Conservation (phyloP, 257 asterid genomes). For the Knoxia roxburghii region DNA sequence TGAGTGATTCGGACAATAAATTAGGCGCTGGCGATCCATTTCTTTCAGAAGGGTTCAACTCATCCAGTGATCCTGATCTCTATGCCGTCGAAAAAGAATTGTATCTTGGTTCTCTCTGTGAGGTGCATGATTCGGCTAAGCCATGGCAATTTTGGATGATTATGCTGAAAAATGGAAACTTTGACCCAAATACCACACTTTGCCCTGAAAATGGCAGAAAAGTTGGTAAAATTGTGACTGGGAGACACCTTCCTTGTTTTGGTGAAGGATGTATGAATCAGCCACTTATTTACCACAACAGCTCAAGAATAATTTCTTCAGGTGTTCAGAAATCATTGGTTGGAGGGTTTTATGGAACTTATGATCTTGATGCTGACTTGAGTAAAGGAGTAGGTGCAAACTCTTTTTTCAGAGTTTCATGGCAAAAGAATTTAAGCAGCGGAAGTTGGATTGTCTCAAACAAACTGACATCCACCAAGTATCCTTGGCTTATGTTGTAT, state of each 20-base stretch:
- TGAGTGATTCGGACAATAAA: conserved; percentile 58
- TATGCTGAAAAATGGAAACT: conserved; percentile 81
- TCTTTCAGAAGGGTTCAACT: conserved; percentile 32
- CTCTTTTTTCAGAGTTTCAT: conserved; percentile 57
- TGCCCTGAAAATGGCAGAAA: conserved; percentile 82
- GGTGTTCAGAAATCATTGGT: conserved; percentile 33
- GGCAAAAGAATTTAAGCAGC: conserved; percentile 59
- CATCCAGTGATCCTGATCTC: conserved; percentile 52
- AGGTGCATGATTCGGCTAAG: conserved; percentile 33
- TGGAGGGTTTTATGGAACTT: conserved; percentile 82
- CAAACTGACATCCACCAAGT: conserved; percentile 62
- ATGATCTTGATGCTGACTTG: conserved; percentile 61
- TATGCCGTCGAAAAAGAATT: conserved; percentile 73
- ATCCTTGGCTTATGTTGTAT: conserved; percentile 90
- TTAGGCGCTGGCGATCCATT: conserved; percentile 56
- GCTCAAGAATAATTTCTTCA: conserved; percentile 32
- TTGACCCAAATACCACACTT: conserved; percentile 64
- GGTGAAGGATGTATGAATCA: conserved; percentile 90
- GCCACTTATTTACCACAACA: conserved; percentile 64
- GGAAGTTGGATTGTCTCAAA: conserved; percentile 63
- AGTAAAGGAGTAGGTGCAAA: conserved; percentile 30
- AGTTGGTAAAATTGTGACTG: conserved; percentile 54
- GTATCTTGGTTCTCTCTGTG: conserved; percentile 69
- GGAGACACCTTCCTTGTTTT: conserved; percentile 71
- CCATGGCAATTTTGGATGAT: conserved; percentile 83